Evolutionary conservation across 1,139 yeast genomes (phyloP).

Genomic region (Casaregolazyma lundiana): DNA sequence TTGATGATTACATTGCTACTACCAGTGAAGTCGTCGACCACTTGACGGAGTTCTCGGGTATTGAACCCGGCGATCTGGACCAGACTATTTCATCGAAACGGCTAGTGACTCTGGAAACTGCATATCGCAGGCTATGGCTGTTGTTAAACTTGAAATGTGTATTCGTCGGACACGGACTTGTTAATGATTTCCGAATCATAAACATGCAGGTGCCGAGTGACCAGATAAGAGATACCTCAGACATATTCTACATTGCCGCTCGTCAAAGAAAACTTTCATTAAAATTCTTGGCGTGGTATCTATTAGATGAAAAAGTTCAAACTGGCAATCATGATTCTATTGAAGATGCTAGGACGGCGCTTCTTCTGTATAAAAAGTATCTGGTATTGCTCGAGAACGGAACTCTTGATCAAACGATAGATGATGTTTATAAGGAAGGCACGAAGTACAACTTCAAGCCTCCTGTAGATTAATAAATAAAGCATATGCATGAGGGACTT

Average conservation of each 20-base stretch:
- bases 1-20: constrained; percentile 88
- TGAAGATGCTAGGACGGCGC: constrained; percentile 90
- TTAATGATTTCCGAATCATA: constrained; percentile 88
- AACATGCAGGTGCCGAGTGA: constrained; percentile 78
- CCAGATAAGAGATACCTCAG: constrained; percentile 88
- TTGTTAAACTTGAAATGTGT: constrained; percentile 82
- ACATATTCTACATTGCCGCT: constrained; percentile 66
- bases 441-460: constrained; percentile 54
- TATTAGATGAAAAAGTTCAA: constrained; percentile 74
- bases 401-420: constrained; percentile 55
- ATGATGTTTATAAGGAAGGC: constrained; percentile 74
- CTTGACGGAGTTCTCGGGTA: constrained; percentile 86
- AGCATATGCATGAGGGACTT: constrained; percentile 2
- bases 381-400: constrained; percentile 55
- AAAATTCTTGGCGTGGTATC: constrained; percentile 78
- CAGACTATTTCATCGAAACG: constrained; percentile 61
- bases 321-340: constrained; percentile 94
- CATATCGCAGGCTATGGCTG: constrained; percentile 86
- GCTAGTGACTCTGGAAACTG: constrained; percentile 75
- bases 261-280: constrained; percentile 76
- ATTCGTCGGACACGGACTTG: constrained; percentile 92
- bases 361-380: constrained; percentile 69
- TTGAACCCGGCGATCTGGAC: constrained; percentile 85
- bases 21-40: constrained; percentile 69
- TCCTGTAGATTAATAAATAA: constrained; percentile 33